phyloP scores from a whole-genome alignment of 371 early-diverging fungal genomes.

The Apophysomyces sp. region DNA sequence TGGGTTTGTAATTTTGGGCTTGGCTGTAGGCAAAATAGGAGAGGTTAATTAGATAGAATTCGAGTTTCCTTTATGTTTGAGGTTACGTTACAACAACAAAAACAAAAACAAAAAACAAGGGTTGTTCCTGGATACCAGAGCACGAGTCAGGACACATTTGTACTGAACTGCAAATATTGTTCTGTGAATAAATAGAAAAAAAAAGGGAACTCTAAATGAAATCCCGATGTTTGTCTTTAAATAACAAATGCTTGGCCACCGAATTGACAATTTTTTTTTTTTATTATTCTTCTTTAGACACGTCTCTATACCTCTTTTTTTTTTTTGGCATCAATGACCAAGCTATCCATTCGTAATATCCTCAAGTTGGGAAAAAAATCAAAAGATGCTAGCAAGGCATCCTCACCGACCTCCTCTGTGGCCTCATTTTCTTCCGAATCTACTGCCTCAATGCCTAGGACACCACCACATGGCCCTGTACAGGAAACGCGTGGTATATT shows the following conservation, averaged over 20 bases:
- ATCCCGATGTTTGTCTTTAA: neutral
- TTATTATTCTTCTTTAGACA: neutral
- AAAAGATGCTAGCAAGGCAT: neutral
- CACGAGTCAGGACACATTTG: too few species aligned
- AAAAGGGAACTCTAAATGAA: neutral
- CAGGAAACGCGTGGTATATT: conserved; percentile 39
- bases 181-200: neutral
- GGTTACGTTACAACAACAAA: neutral
- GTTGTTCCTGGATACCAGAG: neutral
- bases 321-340: neutral
- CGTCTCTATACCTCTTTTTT: neutral
- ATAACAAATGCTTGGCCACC: neutral
- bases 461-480: conserved; percentile 22
- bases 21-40: neutral
- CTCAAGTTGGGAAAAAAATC: neutral
- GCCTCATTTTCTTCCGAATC: conserved; percentile 25
- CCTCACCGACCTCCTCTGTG: conserved; percentile 10
- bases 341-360: neutral
- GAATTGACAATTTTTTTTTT: neutral
- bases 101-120: too few species aligned
- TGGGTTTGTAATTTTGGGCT: neutral
- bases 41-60: too few species aligned
- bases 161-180: too few species aligned
- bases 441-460: conserved; percentile 16
- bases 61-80: too few species aligned